Base-by-base conservation (phyloP, 805 yeast genomes). In the Yamadazyma sp. region DNA sequence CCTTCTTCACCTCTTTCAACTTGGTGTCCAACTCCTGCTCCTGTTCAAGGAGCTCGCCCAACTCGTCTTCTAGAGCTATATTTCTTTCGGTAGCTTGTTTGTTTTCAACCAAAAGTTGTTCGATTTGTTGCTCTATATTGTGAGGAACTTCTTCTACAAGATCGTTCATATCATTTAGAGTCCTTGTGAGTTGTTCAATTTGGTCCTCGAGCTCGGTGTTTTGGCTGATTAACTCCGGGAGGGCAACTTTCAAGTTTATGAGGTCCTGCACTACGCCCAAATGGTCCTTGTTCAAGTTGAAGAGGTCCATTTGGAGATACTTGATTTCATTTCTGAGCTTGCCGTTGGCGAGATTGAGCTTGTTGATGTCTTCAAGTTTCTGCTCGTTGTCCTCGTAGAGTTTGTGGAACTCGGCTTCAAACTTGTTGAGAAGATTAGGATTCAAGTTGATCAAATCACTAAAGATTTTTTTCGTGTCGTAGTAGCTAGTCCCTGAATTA, bases 211-310 rank as follows among this genome's bases (percentile, higher is more conserved):
- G 62, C 30, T 80, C 85, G 17, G 66, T 72, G 44, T 86, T 85
- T 26, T 87, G 95, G 49, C 86, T 91, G 34, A 74, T 68, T 17
- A 91, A 58, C 22, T 83, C 82, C 2, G 95, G 96, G 17, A 84
- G 69, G 37, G 70, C 75, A 27, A 90, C 76, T 52, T 93, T 81
- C 26, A 85, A 82, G 46, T 78, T 78, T 22, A 91, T 88, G 80
- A 93, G 78, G 47, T 81, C 87, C 60, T 90, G 91, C 3, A 95
- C 95, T 25, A 89, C 77, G 38, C 78, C 84, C 19, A 89, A 77
- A 59, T 93, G 97, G 53, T 90, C 96, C 43, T 77, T 71, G 54
- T 86, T 88, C 42, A 91, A 64, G 2, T 77, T 65, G 3, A 82
- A 77, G 52, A 81, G 80, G 15, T 82, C 75, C 12, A 79, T 70